Conservation (phyloP, 1,139 yeast species). For the Candida sp. region DNA sequence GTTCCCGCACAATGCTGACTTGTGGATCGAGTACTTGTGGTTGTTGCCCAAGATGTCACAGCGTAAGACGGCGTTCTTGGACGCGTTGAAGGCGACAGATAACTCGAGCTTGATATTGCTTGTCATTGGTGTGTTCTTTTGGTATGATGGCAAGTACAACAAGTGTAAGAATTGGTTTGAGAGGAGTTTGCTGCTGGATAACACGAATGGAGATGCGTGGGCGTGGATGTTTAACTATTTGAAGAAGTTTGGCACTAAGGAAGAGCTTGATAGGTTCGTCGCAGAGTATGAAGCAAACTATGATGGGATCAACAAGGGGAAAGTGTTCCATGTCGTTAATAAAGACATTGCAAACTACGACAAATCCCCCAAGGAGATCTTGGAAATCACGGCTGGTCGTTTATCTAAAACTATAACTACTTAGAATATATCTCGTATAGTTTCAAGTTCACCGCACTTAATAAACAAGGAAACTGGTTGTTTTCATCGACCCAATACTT, state of each 20-base stretch:
- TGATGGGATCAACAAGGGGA: slow-evolving; percentile 64
- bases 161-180: slow-evolving; percentile 82
- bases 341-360: slow-evolving; percentile 49
- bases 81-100: slow-evolving; percentile 71
- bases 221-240: slow-evolving; percentile 61
- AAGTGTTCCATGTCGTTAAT: slow-evolving; percentile 52
- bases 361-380: slow-evolving; percentile 36
- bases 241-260: slow-evolving; percentile 23
- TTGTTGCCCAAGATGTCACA: slow-evolving; percentile 57
- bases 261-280: slow-evolving; percentile 22
- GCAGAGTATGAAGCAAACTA: slow-evolving; percentile 26
- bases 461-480: slow-evolving; percentile 77
- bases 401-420: slow-evolving; percentile 5
- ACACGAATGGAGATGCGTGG: slow-evolving; percentile 78
- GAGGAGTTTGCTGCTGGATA: slow-evolving; percentile 59
- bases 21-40: slow-evolving; percentile 68
- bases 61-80: slow-evolving; percentile 67
- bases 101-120: slow-evolving; percentile 63
- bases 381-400: slow-evolving; percentile 26
- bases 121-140: slow-evolving; percentile 71
- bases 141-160: slow-evolving; percentile 65
- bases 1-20: slow-evolving; percentile 58
- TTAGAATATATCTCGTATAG: slow-evolving; percentile 48
- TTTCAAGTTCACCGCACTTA: slow-evolving; percentile 76
- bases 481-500: slow-evolving; percentile 71